Base-by-base conservation (phyloP, 2,329 filamentous ascomycete genomes). In the Botrytis paeoniae region DNA sequence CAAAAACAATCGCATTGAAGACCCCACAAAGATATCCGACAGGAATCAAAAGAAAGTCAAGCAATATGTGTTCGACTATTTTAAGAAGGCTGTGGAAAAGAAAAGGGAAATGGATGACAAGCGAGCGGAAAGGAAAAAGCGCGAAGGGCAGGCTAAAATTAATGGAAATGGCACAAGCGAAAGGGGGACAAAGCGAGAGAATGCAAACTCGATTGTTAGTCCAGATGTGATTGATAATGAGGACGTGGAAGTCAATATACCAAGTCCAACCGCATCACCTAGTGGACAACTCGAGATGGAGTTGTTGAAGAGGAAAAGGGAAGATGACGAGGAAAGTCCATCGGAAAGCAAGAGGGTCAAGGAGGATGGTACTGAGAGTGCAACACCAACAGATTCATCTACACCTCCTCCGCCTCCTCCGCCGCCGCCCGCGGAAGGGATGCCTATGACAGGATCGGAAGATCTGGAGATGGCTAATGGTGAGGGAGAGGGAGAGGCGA, bases 21-120 rank as follows among this genome's bases (percentile, higher is more conserved):
- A 98, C 79, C 95, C 94, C 0, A 93, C 89, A 37, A 89, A 88
- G 66, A 91, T 98, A 76, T 88, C 87, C 41, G 88, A 92, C 51
- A 95, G 93, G 80, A 93, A 96, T 78, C 88, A 91, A 78, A 91
- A 91, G 80, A 93, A 94, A 76, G 89, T 98, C 74, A 97, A 93
- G 83, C 91, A 89, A 73, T 94, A 92, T 80, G 94, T 95, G 73
- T 91, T 92, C 75, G 91, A 94, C 69, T 98, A 92, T 81, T 91
- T 98, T 79, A 93, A 97, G 74, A 95, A 94, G 80, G 95, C 94
- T 0, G 90, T 95, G 3, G 85, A 87, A 72, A 97, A 97, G 83
- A 93, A 92, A 76, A 84, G 82, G 51, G 89, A 87, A 75, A 87
- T 90, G 75, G 90, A 95, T 76, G 89, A 94, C 76, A 89, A 89